These are phyloP conservation scores for Opeltia flavorubescens DNA, from an alignment of 495 filamentous ascomycete species.

Conservation along the genomic window DNA sequence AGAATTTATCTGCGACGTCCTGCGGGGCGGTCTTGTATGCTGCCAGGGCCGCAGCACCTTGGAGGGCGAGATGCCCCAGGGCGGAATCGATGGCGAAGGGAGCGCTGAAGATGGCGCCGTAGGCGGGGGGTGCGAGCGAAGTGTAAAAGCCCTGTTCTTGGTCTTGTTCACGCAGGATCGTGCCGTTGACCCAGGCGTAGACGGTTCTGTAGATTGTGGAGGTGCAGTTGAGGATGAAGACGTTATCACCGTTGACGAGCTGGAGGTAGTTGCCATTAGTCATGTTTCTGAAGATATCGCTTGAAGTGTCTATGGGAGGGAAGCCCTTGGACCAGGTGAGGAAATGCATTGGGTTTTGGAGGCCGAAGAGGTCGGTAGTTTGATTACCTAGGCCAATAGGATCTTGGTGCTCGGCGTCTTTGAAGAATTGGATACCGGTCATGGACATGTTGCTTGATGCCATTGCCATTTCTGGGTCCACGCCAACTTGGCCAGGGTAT, in stretches of 20 bases:
- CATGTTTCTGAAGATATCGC: background rate
- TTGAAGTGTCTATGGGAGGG: conserved; percentile 5
- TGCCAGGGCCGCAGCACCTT: conserved; percentile 5
- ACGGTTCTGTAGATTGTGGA: conserved; percentile 7
- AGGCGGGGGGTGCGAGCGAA: background rate
- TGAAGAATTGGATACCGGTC: conserved; percentile 11
- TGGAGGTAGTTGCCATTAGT: too few species aligned
- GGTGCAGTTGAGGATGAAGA: conserved; percentile 12
- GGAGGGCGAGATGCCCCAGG: conserved; percentile 1
- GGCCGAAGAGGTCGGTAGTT: conserved; percentile 7
- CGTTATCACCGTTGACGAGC: conserved; percentile 2
- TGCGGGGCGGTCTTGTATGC: conserved; percentile 4
- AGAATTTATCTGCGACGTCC: conserved; percentile 8
- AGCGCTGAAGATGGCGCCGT: conserved; percentile 4
- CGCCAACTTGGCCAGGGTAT: conserved; percentile 5
- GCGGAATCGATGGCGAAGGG: conserved; percentile 2
- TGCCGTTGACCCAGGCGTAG: conserved; percentile 12
- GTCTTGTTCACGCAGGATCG: too few species aligned
- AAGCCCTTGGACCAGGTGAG: conserved; percentile 11
- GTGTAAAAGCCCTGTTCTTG: conserved; percentile 6
- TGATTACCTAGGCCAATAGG: conserved; percentile 6
- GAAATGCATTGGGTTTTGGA: conserved; percentile 10
- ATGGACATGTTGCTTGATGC: conserved; percentile 4
- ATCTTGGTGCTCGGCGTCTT: conserved; percentile 2
- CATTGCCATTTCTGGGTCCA: background rate